Evolutionary conservation across 768 basidiomycete genomes (phyloP), one percentile per base, ranked within the genome.

Genomic region (Strobilomyces confusus): DNA sequence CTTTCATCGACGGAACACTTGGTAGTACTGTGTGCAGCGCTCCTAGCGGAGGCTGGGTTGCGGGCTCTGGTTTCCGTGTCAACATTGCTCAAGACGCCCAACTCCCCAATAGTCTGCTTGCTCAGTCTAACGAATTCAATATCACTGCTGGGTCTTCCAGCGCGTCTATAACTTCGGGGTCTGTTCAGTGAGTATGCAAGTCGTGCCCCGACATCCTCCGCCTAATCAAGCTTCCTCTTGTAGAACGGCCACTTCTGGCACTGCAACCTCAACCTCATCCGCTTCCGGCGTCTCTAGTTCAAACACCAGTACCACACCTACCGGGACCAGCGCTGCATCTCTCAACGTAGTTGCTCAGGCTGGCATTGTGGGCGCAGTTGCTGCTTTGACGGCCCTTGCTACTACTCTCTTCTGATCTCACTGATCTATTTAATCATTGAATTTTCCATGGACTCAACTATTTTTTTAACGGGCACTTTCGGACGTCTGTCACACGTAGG

Each of bases 91-190:
- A 74, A 59, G 75, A 80, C 58, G 56, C 75, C 4, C 51, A 77
- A 19, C 48, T 81, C 49, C 71, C 79, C 22, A 63, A 68, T 66
- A 69, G 71, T 47, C 82, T 93, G 58, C 77, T 82, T 49, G 89
- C 90, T 36, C 89, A 94, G 70, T 91, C 89, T 17, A 48, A 51
- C 25, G 64, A 80, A 51, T 94, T 92, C 69, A 70, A 65, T 61
- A 81, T 84, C 65, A 68, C 66, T 38, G 53, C 55, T 1, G 26
- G 54, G 26, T 57, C 64, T 32, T 57, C 67, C 32, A 46, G 29
- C 26, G 42, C 29, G 8, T 49, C 69, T 7, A 44, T 67, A 15
- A 49, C 64, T 14, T 36, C 58, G 40, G 29, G 33, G 7, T 53
- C 61, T 17, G 5, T 5, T 19, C 44, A 51, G 66, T 68, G 45